Percentiles rank a stretch among this genome's conserved stretches.
phyloP scores from a whole-genome alignment of 331 rosid species.

The Dryas integrifolia region DNA sequence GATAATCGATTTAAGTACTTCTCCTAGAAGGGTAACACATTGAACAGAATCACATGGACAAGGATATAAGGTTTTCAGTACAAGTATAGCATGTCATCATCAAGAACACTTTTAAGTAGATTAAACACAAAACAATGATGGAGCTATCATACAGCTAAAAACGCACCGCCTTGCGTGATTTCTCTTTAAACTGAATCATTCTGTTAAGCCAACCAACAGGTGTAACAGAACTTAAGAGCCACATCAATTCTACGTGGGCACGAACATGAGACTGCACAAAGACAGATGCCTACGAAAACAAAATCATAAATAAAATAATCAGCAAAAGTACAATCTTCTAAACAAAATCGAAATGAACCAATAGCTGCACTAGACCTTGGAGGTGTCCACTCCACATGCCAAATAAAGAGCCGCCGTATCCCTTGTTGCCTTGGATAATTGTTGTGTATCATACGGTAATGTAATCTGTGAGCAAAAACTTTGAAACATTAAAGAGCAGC shows the following conservation, averaged over 20 bases:
- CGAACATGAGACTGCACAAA: conserved; percentile 96
- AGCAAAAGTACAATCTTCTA: conserved; percentile 18
- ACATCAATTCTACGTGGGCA: conserved; percentile 93
- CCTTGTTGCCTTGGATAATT: conserved; percentile 67
- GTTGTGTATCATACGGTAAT: conserved; percentile 71
- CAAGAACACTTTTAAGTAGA: neutral
- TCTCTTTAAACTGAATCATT: conserved; percentile 98
- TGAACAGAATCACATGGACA: conserved; percentile 6
- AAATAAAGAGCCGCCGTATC: conserved; percentile 94
- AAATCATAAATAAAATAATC: conserved; percentile 15
- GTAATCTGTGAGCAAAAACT: conserved; percentile 55
- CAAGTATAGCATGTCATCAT: neutral
- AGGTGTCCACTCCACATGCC: conserved; percentile 92
- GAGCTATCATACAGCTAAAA: conserved; percentile 47
- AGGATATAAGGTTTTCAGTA: neutral
- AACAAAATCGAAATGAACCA: conserved; percentile 14
- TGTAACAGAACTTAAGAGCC: conserved; percentile 79
- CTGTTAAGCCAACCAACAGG: conserved; percentile 93
- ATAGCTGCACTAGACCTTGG: conserved; percentile 61
- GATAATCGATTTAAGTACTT: conserved; percentile 4
- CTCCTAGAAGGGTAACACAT: neutral
- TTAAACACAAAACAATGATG: conserved; percentile 27
- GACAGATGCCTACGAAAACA: conserved; percentile 72
- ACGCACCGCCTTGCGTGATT: conserved; percentile 97
- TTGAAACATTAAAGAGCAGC: neutral